Percentiles rank a stretch among this genome's conserved stretches.
These are phyloP conservation scores for Eucalyptus albens DNA, from an alignment of 345 rosid species.

Conservation along the genomic window DNA sequence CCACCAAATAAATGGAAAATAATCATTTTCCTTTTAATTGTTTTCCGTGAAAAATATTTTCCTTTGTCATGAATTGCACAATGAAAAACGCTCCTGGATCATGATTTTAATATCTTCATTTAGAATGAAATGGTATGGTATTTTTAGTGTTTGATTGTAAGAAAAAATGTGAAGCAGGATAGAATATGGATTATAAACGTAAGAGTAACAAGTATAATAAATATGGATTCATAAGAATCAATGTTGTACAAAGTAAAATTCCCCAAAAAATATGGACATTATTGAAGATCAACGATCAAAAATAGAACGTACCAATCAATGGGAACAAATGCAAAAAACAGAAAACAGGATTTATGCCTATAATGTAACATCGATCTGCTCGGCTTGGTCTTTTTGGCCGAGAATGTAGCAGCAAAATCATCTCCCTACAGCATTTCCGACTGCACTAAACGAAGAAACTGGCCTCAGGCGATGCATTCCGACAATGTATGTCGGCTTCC, in stretches of 20 bases:
- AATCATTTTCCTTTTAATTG: not conserved
- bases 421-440: not conserved
- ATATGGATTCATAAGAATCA: not conserved
- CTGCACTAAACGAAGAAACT: not conserved
- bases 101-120: not conserved
- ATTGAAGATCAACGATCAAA: not conserved
- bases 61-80: not conserved
- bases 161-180: not conserved
- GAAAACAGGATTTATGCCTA: not conserved
- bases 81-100: accelerated
- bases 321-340: not conserved
- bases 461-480: not conserved
- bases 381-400: not conserved
- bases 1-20: not conserved
- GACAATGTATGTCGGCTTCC: not conserved
- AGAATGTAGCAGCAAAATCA: not conserved
- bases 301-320: not conserved
- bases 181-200: not conserved
- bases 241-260: not conserved
- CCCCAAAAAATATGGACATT: not conserved
- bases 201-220: not conserved
- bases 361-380: not conserved
- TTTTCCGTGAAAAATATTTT: not conserved
- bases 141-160: not conserved
- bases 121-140: not conserved